Percentiles rank a stretch among this genome's conserved stretches.
Evolutionary conservation across 2,329 filamentous ascomycete species (phyloP).

Genomic region (Colletotrichum cordylinicola): DNA sequence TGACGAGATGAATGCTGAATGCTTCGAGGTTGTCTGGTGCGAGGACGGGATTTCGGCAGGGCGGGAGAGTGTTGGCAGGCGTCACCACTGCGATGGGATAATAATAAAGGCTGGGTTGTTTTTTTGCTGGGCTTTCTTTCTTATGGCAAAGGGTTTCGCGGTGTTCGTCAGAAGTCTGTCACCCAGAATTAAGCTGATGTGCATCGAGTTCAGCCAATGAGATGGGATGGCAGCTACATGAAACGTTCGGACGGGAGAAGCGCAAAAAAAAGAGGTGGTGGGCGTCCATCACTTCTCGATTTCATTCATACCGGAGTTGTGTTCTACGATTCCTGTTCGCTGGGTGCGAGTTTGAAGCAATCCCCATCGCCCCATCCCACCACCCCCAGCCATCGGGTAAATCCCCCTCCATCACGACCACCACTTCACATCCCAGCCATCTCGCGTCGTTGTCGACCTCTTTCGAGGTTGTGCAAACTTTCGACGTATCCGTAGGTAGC

Average conservation of each 20-base stretch:
- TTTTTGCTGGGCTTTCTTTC: not conserved
- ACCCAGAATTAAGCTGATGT: not conserved
- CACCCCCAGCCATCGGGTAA: slow-evolving; percentile 12
- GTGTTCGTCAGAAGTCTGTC: slow-evolving; percentile 5
- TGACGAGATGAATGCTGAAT: slow-evolving; percentile 3
- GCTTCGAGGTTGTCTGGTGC: not conserved
- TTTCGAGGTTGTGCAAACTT: not conserved
- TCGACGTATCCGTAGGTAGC: not conserved
- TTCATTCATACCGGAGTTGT: not conserved
- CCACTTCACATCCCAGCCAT: slow-evolving; percentile 1
- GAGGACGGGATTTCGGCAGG: not conserved
- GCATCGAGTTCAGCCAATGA: not conserved
- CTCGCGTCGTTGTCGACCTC: not conserved
- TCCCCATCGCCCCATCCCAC: slow-evolving; percentile 12
- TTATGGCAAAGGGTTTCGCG: not conserved
- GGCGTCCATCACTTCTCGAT: not conserved
- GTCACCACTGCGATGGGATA: not conserved
- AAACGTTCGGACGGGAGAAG: not conserved
- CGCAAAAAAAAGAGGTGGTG: not conserved
- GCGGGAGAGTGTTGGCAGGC: not conserved
- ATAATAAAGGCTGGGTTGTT: not conserved
- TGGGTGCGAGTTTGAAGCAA: slow-evolving; percentile 8
- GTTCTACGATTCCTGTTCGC: not conserved
- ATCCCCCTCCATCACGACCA: not conserved
- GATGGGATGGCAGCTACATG: not conserved